phyloP scores from a whole-genome alignment of 495 filamentous ascomycete species.

The Thermochaetoides thermophila region DNA sequence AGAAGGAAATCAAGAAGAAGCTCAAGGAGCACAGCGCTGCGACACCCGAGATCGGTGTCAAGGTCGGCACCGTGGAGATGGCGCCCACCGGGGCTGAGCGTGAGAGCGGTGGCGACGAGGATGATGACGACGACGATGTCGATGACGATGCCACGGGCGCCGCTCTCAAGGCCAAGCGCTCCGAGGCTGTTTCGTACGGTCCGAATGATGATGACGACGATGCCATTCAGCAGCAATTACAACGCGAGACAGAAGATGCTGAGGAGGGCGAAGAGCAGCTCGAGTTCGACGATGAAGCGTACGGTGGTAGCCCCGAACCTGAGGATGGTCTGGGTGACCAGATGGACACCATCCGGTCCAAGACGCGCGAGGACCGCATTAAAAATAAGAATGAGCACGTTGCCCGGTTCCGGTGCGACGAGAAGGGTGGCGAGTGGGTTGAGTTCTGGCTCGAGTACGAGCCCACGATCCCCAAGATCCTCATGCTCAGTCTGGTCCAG shows the following conservation, averaged over 20 bases:
- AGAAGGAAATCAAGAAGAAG: slow-evolving; percentile 68
- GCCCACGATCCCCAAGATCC: slow-evolving; percentile 67
- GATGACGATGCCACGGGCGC: slow-evolving; percentile 77
- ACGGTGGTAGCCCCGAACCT: slow-evolving; percentile 35
- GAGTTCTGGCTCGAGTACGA: slow-evolving; percentile 75
- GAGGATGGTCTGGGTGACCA: slow-evolving; percentile 32
- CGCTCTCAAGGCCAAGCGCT: slow-evolving; percentile 56
- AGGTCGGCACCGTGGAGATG: slow-evolving; percentile 54
- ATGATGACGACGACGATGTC: slow-evolving; percentile 58
- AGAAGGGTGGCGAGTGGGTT: slow-evolving; percentile 55
- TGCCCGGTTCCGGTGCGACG: slow-evolving; percentile 65
- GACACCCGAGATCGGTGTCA: slow-evolving; percentile 68
- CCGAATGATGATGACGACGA: slow-evolving; percentile 86
- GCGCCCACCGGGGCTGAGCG: slow-evolving; percentile 23
- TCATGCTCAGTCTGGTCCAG: slow-evolving; percentile 83
- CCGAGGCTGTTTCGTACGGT: slow-evolving; percentile 75
- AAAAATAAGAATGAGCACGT: slow-evolving; percentile 50
- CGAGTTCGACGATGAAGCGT: slow-evolving; percentile 39
- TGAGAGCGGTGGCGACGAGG: slow-evolving; percentile 31
- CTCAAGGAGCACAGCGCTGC: slow-evolving; percentile 49
- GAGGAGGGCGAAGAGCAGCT: slow-evolving; percentile 33
- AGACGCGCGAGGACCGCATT: slow-evolving; percentile 49
- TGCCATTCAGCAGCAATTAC: slow-evolving; percentile 43
- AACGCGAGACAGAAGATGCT: slow-evolving; percentile 37
- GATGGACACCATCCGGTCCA: slow-evolving; percentile 25